These are phyloP conservation scores for Clonostachys byssicola DNA, from an alignment of 2,329 filamentous ascomycete genomes.

Conservation along the genomic window DNA sequence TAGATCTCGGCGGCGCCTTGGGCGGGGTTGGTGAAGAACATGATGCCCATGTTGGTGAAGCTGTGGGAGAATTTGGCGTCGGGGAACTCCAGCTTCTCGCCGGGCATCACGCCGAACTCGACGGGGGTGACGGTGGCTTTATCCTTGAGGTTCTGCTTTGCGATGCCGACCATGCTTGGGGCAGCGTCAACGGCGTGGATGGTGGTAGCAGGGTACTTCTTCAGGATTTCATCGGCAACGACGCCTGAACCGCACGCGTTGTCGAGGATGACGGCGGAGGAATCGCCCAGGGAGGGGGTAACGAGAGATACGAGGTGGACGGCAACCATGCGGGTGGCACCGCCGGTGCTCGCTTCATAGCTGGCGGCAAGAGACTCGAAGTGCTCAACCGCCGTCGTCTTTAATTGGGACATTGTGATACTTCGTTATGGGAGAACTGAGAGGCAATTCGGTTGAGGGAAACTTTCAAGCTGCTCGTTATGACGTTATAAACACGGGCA, in stretches of 20 bases:
- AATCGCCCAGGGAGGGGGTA: background rate
- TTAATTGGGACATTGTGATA: too few relatives aligned
- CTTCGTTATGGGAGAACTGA: too few relatives aligned
- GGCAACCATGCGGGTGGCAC: background rate
- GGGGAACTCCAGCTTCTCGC: slow-evolving; percentile 12
- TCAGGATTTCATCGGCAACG: slow-evolving; percentile 11
- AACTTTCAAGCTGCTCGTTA: too few relatives aligned
- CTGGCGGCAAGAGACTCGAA: background rate
- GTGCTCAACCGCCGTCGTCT: background rate
- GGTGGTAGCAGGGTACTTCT: background rate
- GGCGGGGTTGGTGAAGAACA: slow-evolving; percentile 20
- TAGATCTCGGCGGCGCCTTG: slow-evolving; percentile 24
- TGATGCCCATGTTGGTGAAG: slow-evolving; percentile 29
- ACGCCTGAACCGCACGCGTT: slow-evolving; percentile 16
- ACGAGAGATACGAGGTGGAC: background rate
- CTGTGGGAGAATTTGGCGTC: slow-evolving; percentile 24
- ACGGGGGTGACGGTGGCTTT: slow-evolving; percentile 5
- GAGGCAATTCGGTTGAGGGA: too few relatives aligned
- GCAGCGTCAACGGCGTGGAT: slow-evolving; percentile 10
- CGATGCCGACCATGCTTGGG: slow-evolving; percentile 9
- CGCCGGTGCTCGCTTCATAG: slow-evolving; percentile 1
- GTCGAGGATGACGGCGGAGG: slow-evolving; percentile 10
- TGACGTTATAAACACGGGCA: too few relatives aligned
- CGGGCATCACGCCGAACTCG: slow-evolving; percentile 10
- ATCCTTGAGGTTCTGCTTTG: slow-evolving; percentile 8